Percentiles rank a stretch among this genome's conserved stretches.
phyloP scores from a whole-genome alignment of 169 alveolate species.

The Eimeria maxima region DNA sequence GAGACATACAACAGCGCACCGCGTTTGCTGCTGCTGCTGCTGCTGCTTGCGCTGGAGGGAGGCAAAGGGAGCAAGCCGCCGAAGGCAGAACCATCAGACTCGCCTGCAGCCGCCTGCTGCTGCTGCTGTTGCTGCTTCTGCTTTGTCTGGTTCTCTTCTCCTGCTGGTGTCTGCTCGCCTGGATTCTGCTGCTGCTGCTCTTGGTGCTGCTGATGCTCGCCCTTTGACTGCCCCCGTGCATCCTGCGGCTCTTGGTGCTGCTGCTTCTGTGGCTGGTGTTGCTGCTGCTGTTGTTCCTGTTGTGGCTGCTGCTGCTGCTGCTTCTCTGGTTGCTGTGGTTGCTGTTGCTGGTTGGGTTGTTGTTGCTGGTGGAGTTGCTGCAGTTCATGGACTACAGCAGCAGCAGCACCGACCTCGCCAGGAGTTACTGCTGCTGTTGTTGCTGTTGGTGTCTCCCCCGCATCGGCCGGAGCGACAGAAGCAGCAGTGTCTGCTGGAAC shows the following conservation, averaged over 20 bases:
- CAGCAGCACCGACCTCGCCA: too few species aligned
- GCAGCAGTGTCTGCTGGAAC: too few species aligned
- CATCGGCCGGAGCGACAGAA: too few species aligned
- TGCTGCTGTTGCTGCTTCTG: slow-evolving; percentile 64
- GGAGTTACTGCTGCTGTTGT: too few species aligned
- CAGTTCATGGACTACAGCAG: too few species aligned
- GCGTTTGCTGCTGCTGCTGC: slow-evolving; percentile 33
- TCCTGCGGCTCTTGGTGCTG: background rate
- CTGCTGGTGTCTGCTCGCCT: background rate
- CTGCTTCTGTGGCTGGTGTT: background rate
- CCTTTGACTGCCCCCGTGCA: slow-evolving; percentile 1
- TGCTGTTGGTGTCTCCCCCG: too few species aligned
- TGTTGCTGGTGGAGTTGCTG: too few species aligned
- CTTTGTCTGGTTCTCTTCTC: background rate
- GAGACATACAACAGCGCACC: slow-evolving; percentile 17
- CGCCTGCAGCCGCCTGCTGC: slow-evolving; percentile 10
- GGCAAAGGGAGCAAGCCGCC: slow-evolving; percentile 22
- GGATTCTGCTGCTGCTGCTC: background rate
- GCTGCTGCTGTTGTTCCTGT: slow-evolving; percentile 55
- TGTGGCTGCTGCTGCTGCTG: background rate
- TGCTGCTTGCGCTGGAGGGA: slow-evolving; percentile 17
- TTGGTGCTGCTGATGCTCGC: background rate
- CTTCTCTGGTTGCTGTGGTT: too few species aligned
- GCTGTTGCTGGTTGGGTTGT: too few species aligned
- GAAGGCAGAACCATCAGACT: background rate